Conservation (phyloP, 2,329 filamentous ascomycete genomes). For the Fusarium concolor region DNA sequence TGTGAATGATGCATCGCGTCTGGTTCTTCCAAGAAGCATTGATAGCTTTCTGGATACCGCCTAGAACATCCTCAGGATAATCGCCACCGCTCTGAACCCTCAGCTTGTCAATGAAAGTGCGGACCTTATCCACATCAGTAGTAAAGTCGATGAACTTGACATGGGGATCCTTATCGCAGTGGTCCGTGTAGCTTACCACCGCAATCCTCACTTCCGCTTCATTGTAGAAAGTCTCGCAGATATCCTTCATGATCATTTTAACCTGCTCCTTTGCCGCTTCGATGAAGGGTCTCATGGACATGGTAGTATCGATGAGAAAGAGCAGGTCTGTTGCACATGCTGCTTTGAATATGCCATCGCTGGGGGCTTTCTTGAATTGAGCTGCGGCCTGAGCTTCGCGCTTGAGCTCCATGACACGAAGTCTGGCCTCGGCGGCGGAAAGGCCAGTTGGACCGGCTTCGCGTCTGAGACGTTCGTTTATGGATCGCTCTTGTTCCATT, state of each 20-base stretch:
- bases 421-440: constrained; percentile 20
- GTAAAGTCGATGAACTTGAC: constrained; percentile 28
- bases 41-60: constrained; percentile 49
- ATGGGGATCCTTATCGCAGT: constrained; percentile 31
- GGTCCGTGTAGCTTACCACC: constrained; percentile 54
- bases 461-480: constrained; percentile 9
- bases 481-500: constrained; percentile 18
- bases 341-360: constrained; percentile 48
- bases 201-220: constrained; percentile 52
- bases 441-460: constrained; percentile 10
- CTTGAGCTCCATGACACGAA: constrained; percentile 22
- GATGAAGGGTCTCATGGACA: constrained; percentile 50
- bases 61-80: constrained; percentile 52
- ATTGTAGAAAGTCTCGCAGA: constrained; percentile 48
- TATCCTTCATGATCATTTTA: constrained; percentile 49
- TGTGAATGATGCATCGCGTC: constrained; percentile 45
- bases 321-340: constrained; percentile 52
- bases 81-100: constrained; percentile 46
- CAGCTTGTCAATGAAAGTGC: constrained; percentile 6
- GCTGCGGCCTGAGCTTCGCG: constrained; percentile 20
- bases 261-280: constrained; percentile 52
- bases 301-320: constrained; percentile 54
- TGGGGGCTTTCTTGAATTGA: constrained; percentile 13
- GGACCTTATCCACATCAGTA: constrained; percentile 1
- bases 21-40: constrained; percentile 50